These are phyloP conservation scores for Malus asiatica DNA, from an alignment of 306 rosid genomes.

Conservation along the genomic window DNA sequence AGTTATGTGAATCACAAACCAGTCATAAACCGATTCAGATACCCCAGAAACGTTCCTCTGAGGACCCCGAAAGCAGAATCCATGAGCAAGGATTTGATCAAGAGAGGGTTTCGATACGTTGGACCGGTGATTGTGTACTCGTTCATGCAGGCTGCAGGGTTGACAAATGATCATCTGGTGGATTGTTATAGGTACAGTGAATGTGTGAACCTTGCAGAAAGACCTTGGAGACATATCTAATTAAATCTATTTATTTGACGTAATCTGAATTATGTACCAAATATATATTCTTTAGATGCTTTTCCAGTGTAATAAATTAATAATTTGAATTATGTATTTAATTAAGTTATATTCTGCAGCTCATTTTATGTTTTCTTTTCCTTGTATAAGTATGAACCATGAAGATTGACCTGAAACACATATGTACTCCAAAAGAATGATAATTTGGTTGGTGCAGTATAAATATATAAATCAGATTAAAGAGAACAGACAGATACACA, in stretches of 20 bases:
- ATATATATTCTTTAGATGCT: neutral
- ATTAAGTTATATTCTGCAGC: neutral
- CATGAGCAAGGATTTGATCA: slow-evolving; percentile 81
- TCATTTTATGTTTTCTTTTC: neutral
- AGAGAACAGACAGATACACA: neutral
- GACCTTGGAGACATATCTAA: slow-evolving; percentile 98
- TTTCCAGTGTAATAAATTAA: neutral
- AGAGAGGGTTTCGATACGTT: slow-evolving; percentile 69
- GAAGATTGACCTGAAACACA: too few species aligned
- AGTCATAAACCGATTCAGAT: slow-evolving; percentile 54
- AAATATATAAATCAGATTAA: neutral
- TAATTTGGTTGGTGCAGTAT: neutral
- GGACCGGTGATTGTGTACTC: slow-evolving; percentile 94
- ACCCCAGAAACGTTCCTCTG: slow-evolving; percentile 84
- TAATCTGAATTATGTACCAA: neutral
- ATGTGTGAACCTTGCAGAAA: slow-evolving; percentile 86
- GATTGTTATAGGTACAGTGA: slow-evolving; percentile 77
- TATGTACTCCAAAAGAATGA: too few species aligned
- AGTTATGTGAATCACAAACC: slow-evolving; percentile 77
- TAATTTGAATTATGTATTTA: neutral
- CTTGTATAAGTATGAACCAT: neutral
- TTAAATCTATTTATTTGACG: neutral
- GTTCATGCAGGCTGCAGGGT: slow-evolving; percentile 96
- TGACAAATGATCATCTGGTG: slow-evolving; percentile 84
- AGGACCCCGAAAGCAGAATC: slow-evolving; percentile 84